Evolutionary conservation across 306 rosid species (phyloP).

Genomic region (Lotus japonicus): DNA sequence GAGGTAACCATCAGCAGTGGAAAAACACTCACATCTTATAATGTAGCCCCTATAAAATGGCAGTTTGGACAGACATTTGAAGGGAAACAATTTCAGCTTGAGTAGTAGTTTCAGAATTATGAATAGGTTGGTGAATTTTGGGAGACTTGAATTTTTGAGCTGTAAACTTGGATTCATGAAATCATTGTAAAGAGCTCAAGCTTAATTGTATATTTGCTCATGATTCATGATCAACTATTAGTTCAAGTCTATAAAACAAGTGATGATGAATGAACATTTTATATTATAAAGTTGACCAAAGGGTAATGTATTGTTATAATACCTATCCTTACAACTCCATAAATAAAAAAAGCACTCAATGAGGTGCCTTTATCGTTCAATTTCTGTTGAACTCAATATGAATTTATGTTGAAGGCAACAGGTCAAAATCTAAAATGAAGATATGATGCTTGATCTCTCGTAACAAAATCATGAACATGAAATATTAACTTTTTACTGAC

Average conservation of each 20-base stretch:
- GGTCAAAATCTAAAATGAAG: too few relatives aligned
- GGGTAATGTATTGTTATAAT: slow-evolving; percentile 1
- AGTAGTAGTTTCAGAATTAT: slow-evolving; percentile 5
- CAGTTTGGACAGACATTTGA: slow-evolving; percentile 76
- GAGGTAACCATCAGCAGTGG: slow-evolving; percentile 73
- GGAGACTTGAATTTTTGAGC: slow-evolving; percentile 11
- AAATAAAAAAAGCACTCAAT: too few relatives aligned
- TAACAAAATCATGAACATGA: too few relatives aligned
- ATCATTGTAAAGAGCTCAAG: slow-evolving; percentile 20
- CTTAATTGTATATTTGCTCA: slow-evolving; percentile 25
- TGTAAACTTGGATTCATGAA: slow-evolving; percentile 23
- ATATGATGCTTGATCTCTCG: too few relatives aligned
- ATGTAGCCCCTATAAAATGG: slow-evolving; percentile 79
- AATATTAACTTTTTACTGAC: too few relatives aligned
- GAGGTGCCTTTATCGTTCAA: too few relatives aligned
- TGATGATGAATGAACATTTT: background rate
- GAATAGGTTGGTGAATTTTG: background rate
- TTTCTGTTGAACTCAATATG: too few relatives aligned
- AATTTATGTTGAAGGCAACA: too few relatives aligned
- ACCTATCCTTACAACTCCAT: too few relatives aligned
- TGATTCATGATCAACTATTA: background rate
- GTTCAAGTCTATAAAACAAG: background rate
- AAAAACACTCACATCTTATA: slow-evolving; percentile 74
- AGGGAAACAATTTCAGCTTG: slow-evolving; percentile 73
- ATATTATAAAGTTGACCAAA: slow-evolving; percentile 21